Conservation (phyloP, 2,329 filamentous ascomycete species). For the Magnaporthales sp. region DNA sequence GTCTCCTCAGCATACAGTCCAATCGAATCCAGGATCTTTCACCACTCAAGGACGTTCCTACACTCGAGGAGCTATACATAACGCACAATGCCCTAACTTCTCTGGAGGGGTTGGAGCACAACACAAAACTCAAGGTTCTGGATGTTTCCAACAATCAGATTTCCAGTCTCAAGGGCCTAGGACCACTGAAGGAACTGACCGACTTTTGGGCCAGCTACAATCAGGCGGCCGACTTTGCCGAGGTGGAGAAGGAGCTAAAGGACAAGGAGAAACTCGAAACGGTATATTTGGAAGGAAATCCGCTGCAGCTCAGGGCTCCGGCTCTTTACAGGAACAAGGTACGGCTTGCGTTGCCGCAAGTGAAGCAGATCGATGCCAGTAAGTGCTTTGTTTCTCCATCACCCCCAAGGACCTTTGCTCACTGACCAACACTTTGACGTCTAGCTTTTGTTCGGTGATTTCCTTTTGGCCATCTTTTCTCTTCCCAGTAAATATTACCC, state of each 20-base stretch:
- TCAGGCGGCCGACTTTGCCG: slow-evolving; percentile 66
- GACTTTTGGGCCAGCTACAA: slow-evolving; percentile 96
- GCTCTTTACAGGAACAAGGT: slow-evolving; percentile 93
- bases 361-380: slow-evolving; percentile 96
- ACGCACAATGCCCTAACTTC: slow-evolving; percentile 85
- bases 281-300: slow-evolving; percentile 95
- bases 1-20: slow-evolving; percentile 87
- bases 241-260: slow-evolving; percentile 67
- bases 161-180: slow-evolving; percentile 62
- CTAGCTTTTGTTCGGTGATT: background rate
- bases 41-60: slow-evolving; percentile 63
- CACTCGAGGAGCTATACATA: slow-evolving; percentile 88
- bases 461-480: background rate
- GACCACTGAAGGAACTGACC: slow-evolving; percentile 61
- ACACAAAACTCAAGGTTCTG: slow-evolving; percentile 62
- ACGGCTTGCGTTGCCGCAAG: slow-evolving; percentile 72
- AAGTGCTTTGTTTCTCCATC: slow-evolving; percentile 34
- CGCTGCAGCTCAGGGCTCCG: slow-evolving; percentile 69
- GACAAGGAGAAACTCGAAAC: slow-evolving; percentile 77
- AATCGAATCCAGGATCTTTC: slow-evolving; percentile 78
- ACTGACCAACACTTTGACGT: background rate
- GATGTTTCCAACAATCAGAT: slow-evolving; percentile 90
- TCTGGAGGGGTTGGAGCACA: slow-evolving; percentile 63
- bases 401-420: background rate
- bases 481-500: slow-evolving; percentile 1